These are phyloP conservation scores for Melaleuca quinquenervia DNA, from an alignment of 345 rosid species.

Conservation along the genomic window DNA sequence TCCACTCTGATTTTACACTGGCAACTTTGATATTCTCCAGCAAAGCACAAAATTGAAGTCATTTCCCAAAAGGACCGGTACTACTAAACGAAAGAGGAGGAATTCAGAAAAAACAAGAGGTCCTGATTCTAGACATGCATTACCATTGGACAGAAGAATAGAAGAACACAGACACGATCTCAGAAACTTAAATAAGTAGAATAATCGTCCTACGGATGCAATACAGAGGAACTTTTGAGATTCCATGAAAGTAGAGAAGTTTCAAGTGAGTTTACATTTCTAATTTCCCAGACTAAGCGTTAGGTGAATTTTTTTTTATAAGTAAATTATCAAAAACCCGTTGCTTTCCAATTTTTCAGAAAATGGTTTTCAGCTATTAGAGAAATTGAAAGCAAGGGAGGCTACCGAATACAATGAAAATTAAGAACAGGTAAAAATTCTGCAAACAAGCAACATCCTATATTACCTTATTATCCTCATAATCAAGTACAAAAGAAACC, in stretches of 20 bases:
- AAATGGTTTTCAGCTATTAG: background rate
- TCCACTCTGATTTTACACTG: conserved; percentile 92
- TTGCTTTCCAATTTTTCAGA: background rate
- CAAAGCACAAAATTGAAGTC: background rate
- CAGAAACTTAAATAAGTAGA: too few relatives aligned
- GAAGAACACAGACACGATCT: too few relatives aligned
- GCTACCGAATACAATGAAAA: too few relatives aligned
- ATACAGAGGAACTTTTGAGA: background rate
- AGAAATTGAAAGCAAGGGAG: background rate
- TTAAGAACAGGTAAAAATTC: background rate
- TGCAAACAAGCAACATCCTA: background rate
- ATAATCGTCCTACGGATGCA: background rate
- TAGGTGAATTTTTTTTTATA: background rate
- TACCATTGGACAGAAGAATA: too few relatives aligned
- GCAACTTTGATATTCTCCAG: conserved; percentile 83
- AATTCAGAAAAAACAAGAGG: accelerated
- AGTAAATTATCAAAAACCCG: background rate
- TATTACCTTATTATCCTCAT: background rate
- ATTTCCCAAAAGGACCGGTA: background rate
- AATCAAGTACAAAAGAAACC: too few relatives aligned
- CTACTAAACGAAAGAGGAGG: background rate
- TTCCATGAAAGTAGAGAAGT: background rate
- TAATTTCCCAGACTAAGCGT: background rate
- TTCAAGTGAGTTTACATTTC: background rate
- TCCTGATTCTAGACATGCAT: too few relatives aligned